Conservation (phyloP, 140 eudicot species). For the Cichorium intybus region DNA sequence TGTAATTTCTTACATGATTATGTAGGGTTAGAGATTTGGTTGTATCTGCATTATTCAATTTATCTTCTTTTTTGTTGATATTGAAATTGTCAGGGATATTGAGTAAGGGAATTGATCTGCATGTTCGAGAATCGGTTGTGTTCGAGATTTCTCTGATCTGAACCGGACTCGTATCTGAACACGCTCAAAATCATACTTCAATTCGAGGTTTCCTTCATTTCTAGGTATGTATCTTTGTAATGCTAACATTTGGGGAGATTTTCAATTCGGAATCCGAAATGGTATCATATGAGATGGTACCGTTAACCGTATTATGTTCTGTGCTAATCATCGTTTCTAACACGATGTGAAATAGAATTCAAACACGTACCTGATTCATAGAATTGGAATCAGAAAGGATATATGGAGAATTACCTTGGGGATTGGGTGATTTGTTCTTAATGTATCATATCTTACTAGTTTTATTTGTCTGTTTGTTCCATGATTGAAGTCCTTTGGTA, state of each 20-base stretch:
- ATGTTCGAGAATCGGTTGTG: conserved; percentile 17
- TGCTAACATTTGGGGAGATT: conserved; percentile 6
- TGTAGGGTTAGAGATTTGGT: neutral
- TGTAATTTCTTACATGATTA: conserved; percentile 4
- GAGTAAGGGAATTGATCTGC: conserved; percentile 25
- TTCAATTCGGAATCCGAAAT: conserved; percentile 8
- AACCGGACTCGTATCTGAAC: conserved; percentile 5
- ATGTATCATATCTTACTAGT: neutral
- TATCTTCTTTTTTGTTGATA: neutral
- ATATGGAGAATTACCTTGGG: conserved; percentile 2
- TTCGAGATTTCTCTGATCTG: conserved; percentile 16
- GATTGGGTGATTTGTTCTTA: neutral
- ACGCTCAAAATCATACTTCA: conserved; percentile 8
- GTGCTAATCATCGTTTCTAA: neutral
- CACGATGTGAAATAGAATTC: neutral
- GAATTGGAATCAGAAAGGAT: conserved; percentile 9
- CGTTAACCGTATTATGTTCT: no score
- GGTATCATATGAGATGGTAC: neutral
- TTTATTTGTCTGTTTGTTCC: conserved; percentile 11
- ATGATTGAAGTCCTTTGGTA: conserved; percentile 30
- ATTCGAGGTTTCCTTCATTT: conserved; percentile 11
- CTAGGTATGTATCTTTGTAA: conserved; percentile 21
- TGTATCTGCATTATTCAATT: conserved; percentile 9
- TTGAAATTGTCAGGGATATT: conserved; percentile 19
- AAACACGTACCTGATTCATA: neutral